Conservation (phyloP, 345 rosid genomes). For the Limnanthes douglasii region DNA sequence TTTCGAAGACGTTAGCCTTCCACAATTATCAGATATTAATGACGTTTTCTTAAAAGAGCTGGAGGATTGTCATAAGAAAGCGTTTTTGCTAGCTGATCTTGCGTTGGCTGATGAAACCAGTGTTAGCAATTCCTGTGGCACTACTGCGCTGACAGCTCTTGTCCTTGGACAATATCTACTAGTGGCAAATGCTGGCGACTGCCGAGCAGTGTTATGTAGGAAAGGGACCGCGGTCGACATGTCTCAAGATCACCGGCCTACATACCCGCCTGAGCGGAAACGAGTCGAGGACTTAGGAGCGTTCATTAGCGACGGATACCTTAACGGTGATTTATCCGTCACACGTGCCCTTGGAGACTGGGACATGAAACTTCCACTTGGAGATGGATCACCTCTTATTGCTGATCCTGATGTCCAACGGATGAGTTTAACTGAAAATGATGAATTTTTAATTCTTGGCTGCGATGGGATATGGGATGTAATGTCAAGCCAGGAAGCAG, state of each 20-base stretch:
- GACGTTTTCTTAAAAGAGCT: slow-evolving; percentile 31
- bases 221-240: slow-evolving; percentile 59
- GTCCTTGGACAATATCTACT: slow-evolving; percentile 57
- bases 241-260: slow-evolving; percentile 77
- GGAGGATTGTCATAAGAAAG: slow-evolving; percentile 30
- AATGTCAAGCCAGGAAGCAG: slow-evolving; percentile 59
- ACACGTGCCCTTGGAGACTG: slow-evolving; percentile 87
- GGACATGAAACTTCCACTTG: slow-evolving; percentile 63
- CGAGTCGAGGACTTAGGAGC: slow-evolving; percentile 59
- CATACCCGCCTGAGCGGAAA: slow-evolving; percentile 39
- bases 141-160: slow-evolving; percentile 69
- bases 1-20: slow-evolving; percentile 52
- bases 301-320: slow-evolving; percentile 51
- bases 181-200: slow-evolving; percentile 87
- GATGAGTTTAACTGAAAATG: slow-evolving; percentile 45
- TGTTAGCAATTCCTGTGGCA: slow-evolving; percentile 63
- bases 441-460: slow-evolving; percentile 72
- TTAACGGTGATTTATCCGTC: slow-evolving; percentile 62
- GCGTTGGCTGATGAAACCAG: slow-evolving; percentile 48
- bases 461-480: slow-evolving; percentile 94
- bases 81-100: slow-evolving; percentile 60
- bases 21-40: slow-evolving; percentile 34
- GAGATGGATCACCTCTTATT: slow-evolving; percentile 61
- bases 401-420: slow-evolving; percentile 70
- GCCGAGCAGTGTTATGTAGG: slow-evolving; percentile 73